These are phyloP conservation scores for Eucalyptus marginata DNA, from an alignment of 345 rosid genomes.

Conservation along the genomic window DNA sequence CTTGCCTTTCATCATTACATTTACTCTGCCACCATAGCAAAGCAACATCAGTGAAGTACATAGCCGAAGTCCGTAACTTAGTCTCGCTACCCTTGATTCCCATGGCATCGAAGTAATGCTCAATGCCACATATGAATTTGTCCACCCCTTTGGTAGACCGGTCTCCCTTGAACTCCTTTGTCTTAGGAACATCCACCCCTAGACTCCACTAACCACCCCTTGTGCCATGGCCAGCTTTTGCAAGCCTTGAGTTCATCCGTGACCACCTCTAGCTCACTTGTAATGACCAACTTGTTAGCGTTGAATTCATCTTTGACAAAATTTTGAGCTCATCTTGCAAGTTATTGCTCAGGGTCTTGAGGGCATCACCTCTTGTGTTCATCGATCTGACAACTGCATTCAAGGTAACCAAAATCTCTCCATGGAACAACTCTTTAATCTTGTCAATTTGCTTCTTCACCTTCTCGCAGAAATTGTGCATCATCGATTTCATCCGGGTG, in stretches of 20 bases:
- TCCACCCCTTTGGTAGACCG: accelerated
- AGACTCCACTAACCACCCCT: neutral
- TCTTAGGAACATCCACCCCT: neutral
- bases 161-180: neutral
- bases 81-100: neutral
- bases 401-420: neutral
- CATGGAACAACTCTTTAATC: neutral
- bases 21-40: neutral
- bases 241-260: neutral
- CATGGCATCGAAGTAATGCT: neutral
- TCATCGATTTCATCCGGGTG: neutral
- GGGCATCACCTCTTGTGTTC: neutral
- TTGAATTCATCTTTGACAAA: neutral
- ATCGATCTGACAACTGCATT: neutral
- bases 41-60: neutral
- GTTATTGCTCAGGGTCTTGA: neutral
- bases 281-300: neutral
- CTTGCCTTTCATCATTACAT: neutral
- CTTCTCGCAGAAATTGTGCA: neutral
- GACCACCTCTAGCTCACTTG: neutral
- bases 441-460: neutral
- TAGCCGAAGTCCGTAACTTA: neutral
- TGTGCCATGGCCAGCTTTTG: neutral
- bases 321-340: neutral
- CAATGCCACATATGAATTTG: neutral